Percentiles rank a stretch among this genome's conserved stretches.
These are phyloP conservation scores for Penicillium coprophilum DNA, from an alignment of 495 filamentous ascomycete genomes.

Conservation along the genomic window DNA sequence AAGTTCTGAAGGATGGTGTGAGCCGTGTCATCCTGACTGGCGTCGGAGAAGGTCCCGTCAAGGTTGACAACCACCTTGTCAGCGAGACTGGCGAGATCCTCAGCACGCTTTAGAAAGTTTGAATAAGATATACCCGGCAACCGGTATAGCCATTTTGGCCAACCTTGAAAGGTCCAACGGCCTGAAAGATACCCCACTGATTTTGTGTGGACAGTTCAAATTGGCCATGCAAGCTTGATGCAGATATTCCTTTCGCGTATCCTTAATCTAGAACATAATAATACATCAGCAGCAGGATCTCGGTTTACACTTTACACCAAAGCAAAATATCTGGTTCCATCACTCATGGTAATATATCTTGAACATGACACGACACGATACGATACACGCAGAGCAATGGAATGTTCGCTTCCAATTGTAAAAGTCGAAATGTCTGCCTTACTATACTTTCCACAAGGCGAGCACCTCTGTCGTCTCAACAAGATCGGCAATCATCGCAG, in stretches of 20 bases:
- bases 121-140: conserved; percentile 6
- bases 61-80: conserved; percentile 74
- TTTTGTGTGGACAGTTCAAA: conserved; percentile 13
- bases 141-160: conserved; percentile 16
- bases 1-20: conserved; percentile 71
- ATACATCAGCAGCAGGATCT: conserved; percentile 7
- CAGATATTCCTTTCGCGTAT: conserved; percentile 20
- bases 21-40: conserved; percentile 85
- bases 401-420: neutral
- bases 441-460: neutral
- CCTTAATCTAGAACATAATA: conserved; percentile 23
- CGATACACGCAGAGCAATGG: neutral
- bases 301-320: conserved; percentile 2
- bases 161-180: conserved; percentile 6
- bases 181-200: conserved; percentile 28
- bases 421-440: neutral
- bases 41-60: conserved; percentile 86
- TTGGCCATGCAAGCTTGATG: conserved; percentile 20
- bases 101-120: conserved; percentile 23
- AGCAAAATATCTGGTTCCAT: neutral
- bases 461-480: conserved; percentile 1
- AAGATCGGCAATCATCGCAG: conserved; percentile 22
- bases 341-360: neutral
- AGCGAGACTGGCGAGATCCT: conserved; percentile 63
- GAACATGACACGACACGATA: neutral